Percentiles rank a stretch among this genome's conserved stretches.
Evolutionary conservation across 805 yeast species (phyloP).

Genomic region (Brettanomyces custersianus): DNA sequence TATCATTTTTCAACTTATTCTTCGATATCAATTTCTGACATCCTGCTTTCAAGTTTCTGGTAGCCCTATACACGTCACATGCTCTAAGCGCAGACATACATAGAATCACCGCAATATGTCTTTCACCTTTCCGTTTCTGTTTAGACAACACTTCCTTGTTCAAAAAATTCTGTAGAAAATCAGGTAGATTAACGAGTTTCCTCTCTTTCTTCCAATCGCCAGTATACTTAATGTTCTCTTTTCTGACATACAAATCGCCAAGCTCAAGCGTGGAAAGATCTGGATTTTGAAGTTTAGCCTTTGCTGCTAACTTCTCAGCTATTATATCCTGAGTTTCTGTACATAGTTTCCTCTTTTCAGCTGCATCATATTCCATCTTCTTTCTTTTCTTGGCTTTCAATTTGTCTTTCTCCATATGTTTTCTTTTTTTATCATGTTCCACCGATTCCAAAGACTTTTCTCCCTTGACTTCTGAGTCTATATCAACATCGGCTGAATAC

Average conservation of each 20-base stretch:
- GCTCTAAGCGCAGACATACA: slow-evolving; percentile 80
- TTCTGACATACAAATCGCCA: slow-evolving; percentile 49
- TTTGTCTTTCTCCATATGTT: slow-evolving; percentile 28
- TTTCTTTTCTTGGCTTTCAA: slow-evolving; percentile 55
- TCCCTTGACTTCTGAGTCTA: slow-evolving; percentile 4
- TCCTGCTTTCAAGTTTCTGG: slow-evolving; percentile 34
- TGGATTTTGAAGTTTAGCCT: slow-evolving; percentile 50
- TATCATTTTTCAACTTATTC: slow-evolving; percentile 61
- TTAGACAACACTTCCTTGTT: slow-evolving; percentile 27
- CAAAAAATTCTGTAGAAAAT: slow-evolving; percentile 45
- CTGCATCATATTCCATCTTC: slow-evolving; percentile 57
- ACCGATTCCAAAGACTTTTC: slow-evolving; percentile 4
- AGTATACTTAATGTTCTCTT: slow-evolving; percentile 51
- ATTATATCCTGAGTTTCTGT: slow-evolving; percentile 47
- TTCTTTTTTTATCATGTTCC: slow-evolving; percentile 18
- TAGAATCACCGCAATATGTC: slow-evolving; percentile 36
- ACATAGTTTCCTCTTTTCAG: slow-evolving; percentile 49
- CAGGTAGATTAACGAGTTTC: slow-evolving; percentile 43
- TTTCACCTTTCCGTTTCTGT: slow-evolving; percentile 3
- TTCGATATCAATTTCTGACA: slow-evolving; percentile 68
- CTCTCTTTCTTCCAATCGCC: slow-evolving; percentile 47
- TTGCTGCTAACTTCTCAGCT: slow-evolving; percentile 56
- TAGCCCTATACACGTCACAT: slow-evolving; percentile 71
- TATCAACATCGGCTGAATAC: slow-evolving; percentile 24
- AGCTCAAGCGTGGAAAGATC: slow-evolving; percentile 72